Base-by-base conservation (phyloP, 768 basidiomycete species). In the Rubroboletus satanas region DNA sequence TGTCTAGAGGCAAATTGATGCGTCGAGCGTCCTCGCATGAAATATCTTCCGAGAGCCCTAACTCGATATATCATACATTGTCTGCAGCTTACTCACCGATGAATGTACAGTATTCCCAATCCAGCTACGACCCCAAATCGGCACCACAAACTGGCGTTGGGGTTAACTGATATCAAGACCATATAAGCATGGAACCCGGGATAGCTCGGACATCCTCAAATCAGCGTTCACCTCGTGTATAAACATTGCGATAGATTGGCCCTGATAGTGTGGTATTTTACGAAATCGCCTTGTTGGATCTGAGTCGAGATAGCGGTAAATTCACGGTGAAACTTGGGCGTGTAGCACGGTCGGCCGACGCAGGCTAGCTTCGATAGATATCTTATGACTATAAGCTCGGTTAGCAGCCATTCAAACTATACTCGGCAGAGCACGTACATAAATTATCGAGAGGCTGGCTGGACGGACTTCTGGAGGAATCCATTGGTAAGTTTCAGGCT, bases 391-490 rank as follows among this genome's bases (percentile, higher is more conserved):
- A 3, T 31, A 17, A 29, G 7, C 39, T 45, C 47, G 7, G 7
- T 43, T 28, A 41, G 31, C 21, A 33, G 10, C 2, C 31, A 31
- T 8, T 14, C 12, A 12, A 35, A 39, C 12, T 1, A 37, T 12
- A 47, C 31, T 36, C 3, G 15, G 32, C 23, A 26, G 10, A 28
- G 12, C 26, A 67, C 59, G 36, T 58, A 61, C 62, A 53, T 29
- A 44, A 62, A 29, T 11, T n/a, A 49, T 15, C 38, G 45, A 29
- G n/a, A 12, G 32, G 28, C n/a, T 6, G 38, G 10, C 8, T 6
- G 11, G 29, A 31, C 12, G 12, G 8, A 14, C 33, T 31, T n/a
- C 8, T 12, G 1, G 4, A 56, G 28, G 17, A 23, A 51, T 17
- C 12, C 28, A 36, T 7, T 28, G 1, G 9, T 7, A 42, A 57